These are phyloP conservation scores for Irpex sp. DNA, from an alignment of 1,284 basidiomycete genomes.

Conservation along the genomic window DNA sequence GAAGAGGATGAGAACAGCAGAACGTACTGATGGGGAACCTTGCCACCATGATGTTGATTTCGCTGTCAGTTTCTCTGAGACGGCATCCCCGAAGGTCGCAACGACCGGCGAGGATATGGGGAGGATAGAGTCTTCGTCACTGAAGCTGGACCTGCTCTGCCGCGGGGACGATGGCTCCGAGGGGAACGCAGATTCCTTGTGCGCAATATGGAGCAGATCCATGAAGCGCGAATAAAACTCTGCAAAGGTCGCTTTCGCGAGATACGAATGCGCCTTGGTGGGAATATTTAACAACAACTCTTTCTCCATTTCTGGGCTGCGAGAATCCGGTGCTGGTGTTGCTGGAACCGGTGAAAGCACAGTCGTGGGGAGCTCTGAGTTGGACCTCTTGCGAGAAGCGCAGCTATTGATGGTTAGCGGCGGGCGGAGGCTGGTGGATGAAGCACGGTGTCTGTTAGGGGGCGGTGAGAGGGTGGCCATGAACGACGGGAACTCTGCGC, in stretches of 20 bases:
- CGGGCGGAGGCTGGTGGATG: constrained; percentile 57
- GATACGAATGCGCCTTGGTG: constrained; percentile 16
- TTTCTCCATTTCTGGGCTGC: constrained; percentile 19
- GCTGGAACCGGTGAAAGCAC: constrained; percentile 23
- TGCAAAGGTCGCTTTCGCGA: constrained; percentile 43
- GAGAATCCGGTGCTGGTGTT: constrained; percentile 16
- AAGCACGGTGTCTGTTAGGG: constrained; percentile 50
- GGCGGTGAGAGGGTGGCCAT: constrained; percentile 31
- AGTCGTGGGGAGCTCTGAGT: constrained; percentile 31
- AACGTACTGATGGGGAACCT: constrained; percentile 46
- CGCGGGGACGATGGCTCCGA: constrained; percentile 50
- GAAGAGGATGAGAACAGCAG: constrained; percentile 13
- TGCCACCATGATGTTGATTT: constrained; percentile 35
- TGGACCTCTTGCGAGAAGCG: constrained; percentile 50
- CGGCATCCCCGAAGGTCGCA: constrained; percentile 45
- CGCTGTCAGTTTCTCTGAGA: constrained; percentile 36
- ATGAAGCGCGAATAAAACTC: constrained; percentile 47
- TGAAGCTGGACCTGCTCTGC: constrained; percentile 39
- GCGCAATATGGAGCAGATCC: constrained; percentile 43
- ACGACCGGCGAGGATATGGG: constrained; percentile 62
- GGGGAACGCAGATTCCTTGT: constrained; percentile 21
- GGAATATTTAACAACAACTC: constrained; percentile 16
- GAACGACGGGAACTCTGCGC: not conserved
- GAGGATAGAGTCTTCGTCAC: constrained; percentile 54
- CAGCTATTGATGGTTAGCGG: constrained; percentile 45